Evolutionary conservation across 306 rosid species (phyloP).

Genomic region (Pterocarpus macrocarpus): DNA sequence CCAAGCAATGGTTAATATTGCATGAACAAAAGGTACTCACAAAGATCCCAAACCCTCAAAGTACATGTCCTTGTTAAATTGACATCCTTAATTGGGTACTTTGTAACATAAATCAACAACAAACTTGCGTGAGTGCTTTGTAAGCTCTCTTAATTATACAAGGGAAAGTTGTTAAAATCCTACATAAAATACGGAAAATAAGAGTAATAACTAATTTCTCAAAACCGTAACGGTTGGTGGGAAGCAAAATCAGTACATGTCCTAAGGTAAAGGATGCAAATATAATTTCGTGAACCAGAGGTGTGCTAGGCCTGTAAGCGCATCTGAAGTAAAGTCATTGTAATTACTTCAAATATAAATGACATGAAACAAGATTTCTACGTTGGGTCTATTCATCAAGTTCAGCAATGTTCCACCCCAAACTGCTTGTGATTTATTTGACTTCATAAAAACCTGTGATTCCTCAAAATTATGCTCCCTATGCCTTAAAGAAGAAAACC

Average conservation of each 20-base stretch:
- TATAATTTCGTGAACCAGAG: neutral
- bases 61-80: too few relatives aligned
- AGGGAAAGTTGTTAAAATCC: too few relatives aligned
- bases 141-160: too few relatives aligned
- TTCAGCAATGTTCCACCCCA: neutral
- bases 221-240: neutral
- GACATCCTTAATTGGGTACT: too few relatives aligned
- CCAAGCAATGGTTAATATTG: too few relatives aligned
- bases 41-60: too few relatives aligned
- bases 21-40: too few relatives aligned
- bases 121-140: too few relatives aligned
- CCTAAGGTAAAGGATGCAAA: neutral
- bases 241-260: too few relatives aligned
- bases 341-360: neutral
- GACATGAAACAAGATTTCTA: neutral
- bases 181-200: too few relatives aligned
- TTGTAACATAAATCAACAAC: too few relatives aligned
- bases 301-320: neutral
- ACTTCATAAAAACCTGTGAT: neutral
- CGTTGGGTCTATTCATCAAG: neutral
- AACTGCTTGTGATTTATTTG: neutral
- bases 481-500: slow-evolving; percentile 26
- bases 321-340: neutral
- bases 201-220: too few relatives aligned
- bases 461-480: neutral